Conservation (phyloP, 345 rosid genomes). For the Gossypium rotundifolium region DNA sequence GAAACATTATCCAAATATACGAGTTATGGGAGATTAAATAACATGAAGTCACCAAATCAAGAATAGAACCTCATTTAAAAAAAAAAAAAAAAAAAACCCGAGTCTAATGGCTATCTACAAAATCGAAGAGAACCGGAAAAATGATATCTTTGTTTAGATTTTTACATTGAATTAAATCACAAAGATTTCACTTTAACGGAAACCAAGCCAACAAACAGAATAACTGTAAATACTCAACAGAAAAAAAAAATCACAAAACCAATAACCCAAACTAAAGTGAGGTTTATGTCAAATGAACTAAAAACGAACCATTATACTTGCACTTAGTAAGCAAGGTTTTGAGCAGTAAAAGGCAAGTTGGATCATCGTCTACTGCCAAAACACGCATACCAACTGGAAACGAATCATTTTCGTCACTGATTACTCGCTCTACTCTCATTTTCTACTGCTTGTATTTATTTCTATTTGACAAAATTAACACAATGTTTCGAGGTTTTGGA, state of each 20-base stretch:
- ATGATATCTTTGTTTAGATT: not conserved
- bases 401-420: slow-evolving; percentile 36
- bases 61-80: slow-evolving; percentile 16
- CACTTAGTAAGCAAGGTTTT: slow-evolving; percentile 57
- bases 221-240: not conserved
- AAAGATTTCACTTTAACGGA: not conserved
- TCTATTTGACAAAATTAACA: not conserved
- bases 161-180: not conserved
- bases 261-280: slow-evolving; percentile 13
- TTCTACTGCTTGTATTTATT: not conserved
- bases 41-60: slow-evolving; percentile 1
- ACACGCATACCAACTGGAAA: slow-evolving; percentile 77
- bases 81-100: not conserved
- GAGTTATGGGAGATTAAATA: not conserved
- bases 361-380: slow-evolving; percentile 79
- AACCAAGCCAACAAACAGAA: not conserved
- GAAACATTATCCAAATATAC: not conserved
- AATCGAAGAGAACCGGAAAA: slow-evolving; percentile 7
- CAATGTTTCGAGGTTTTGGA: not conserved
- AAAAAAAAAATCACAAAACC: not conserved
- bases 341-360: slow-evolving; percentile 54
- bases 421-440: slow-evolving; percentile 49
- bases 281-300: not conserved
- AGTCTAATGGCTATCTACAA: slow-evolving; percentile 1
- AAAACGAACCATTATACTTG: slow-evolving; percentile 49